Conservation (phyloP, 1,284 basidiomycete species). For the Marasmius tenuissimus region DNA sequence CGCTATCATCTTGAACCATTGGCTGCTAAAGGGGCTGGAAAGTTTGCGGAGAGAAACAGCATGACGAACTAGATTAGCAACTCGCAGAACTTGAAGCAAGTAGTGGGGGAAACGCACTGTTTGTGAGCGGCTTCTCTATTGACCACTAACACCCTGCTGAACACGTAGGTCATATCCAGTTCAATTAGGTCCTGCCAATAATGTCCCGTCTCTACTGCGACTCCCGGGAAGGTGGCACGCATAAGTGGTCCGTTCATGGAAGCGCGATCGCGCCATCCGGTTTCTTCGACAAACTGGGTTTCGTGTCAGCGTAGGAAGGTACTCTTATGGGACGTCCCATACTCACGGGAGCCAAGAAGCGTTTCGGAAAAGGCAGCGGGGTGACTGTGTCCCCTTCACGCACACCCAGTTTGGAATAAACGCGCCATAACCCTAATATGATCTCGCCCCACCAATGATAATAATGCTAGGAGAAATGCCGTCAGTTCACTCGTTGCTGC, state of each 20-base stretch:
- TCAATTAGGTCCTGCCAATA: conserved; percentile 35
- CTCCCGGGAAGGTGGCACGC: conserved; percentile 36
- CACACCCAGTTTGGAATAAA: conserved; percentile 20
- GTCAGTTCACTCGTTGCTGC: background rate
- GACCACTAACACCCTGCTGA: conserved; percentile 35
- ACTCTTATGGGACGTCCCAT: background rate
- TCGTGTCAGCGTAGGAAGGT: conserved; percentile 12
- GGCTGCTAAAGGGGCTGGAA: conserved; percentile 26
- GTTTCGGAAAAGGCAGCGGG: conserved; percentile 25
- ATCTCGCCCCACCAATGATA: conserved; percentile 48
- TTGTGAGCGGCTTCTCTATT: conserved; percentile 31
- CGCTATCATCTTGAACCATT: conserved; percentile 42
- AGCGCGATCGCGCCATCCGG: conserved; percentile 35
- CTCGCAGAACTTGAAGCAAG: conserved; percentile 4
- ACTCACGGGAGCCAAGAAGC: conserved; percentile 37
- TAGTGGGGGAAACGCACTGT: conserved; percentile 27
- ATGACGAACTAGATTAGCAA: conserved; percentile 13
- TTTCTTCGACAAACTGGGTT: conserved; percentile 22
- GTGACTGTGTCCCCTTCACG: conserved; percentile 20
- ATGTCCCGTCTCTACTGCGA: conserved; percentile 31
- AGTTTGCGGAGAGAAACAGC: no score
- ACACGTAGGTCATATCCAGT: conserved; percentile 32
- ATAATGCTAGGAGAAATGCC: conserved; percentile 31
- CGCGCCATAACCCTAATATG: conserved; percentile 38
- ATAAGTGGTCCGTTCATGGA: conserved; percentile 37